phyloP scores from a whole-genome alignment of 768 basidiomycete genomes.

The Trametes villosa region DNA sequence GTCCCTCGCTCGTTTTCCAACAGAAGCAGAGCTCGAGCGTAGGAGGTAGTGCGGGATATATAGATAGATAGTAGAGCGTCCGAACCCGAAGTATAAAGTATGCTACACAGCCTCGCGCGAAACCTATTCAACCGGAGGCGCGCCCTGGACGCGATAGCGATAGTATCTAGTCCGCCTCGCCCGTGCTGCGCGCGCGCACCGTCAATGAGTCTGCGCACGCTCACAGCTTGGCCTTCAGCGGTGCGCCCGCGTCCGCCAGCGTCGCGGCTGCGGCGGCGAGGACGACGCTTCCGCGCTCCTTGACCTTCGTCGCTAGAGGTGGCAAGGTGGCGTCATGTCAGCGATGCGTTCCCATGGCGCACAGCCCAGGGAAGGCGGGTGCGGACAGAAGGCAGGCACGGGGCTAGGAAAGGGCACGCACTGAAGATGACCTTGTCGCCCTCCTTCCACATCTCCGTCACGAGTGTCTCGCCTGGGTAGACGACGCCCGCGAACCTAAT shows the following conservation, averaged over 20 bases:
- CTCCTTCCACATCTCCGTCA: slow-evolving; percentile 99
- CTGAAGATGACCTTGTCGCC: slow-evolving; percentile 89
- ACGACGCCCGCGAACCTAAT: slow-evolving; percentile 86
- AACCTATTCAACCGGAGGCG: too few species aligned
- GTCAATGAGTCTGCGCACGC: too few species aligned
- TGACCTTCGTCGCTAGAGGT: slow-evolving; percentile 76
- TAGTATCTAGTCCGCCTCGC: too few species aligned
- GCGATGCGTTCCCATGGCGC: slow-evolving; percentile 2
- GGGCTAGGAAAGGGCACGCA: slow-evolving; percentile 49
- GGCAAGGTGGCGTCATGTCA: slow-evolving; percentile 7
- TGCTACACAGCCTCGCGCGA: too few species aligned
- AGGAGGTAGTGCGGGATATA: too few species aligned
- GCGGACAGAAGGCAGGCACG: neutral
- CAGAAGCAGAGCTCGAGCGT: too few species aligned
- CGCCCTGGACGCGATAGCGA: too few species aligned
- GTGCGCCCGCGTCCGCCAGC: slow-evolving; percentile 44
- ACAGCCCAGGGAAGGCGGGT: neutral
- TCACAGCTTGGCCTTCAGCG: slow-evolving; percentile 66
- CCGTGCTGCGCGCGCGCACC: too few species aligned
- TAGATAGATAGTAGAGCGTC: too few species aligned
- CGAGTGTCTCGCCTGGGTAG: slow-evolving; percentile 92
- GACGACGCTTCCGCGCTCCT: slow-evolving; percentile 76
- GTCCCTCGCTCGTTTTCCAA: too few species aligned
- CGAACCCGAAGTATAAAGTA: too few species aligned
- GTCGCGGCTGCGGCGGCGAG: slow-evolving; percentile 86